Conservation (phyloP, 768 basidiomycete genomes). For the Psilocybe cubensis region DNA sequence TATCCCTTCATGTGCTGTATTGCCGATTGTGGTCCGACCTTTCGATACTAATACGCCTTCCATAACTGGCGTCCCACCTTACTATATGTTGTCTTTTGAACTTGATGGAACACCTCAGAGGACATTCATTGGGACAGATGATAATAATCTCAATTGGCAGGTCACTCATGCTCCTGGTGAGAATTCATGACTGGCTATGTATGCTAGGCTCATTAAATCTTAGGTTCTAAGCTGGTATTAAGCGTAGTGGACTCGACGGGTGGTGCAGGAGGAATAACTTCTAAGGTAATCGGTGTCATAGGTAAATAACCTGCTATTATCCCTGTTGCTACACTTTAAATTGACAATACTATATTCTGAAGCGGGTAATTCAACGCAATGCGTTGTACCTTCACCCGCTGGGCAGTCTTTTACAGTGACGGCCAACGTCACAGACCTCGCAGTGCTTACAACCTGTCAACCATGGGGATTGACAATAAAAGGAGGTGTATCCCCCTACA, state of each 20-base stretch:
- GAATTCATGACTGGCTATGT: conserved; percentile 14
- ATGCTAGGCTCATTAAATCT: neutral
- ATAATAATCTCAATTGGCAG: conserved; percentile 43
- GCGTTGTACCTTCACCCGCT: conserved; percentile 26
- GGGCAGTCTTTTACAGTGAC: conserved; percentile 35
- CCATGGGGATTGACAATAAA: conserved; percentile 45
- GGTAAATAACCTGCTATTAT: conserved; percentile 28
- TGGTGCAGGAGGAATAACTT: conserved; percentile 43
- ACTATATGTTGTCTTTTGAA: conserved; percentile 46
- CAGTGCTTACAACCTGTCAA: conserved; percentile 46
- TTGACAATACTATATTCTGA: neutral
- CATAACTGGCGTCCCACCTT: conserved; percentile 35
- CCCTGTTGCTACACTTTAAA: neutral
- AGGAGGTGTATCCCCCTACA: conserved; percentile 47
- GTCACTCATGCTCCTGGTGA: conserved; percentile 43
- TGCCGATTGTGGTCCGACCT: conserved; percentile 30
- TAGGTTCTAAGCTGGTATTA: conserved; percentile 48
- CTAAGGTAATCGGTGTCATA: conserved; percentile 35
- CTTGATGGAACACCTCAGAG: conserved; percentile 37
- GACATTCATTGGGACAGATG: conserved; percentile 38
- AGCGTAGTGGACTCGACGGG: conserved; percentile 48
- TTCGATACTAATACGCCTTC: conserved; percentile 17
- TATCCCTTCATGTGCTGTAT: conserved; percentile 30
- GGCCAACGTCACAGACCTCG: conserved; percentile 38
- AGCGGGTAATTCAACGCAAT: conserved; percentile 36